Conservation (phyloP, 1,284 basidiomycete species). For the Boletus calvinii region DNA sequence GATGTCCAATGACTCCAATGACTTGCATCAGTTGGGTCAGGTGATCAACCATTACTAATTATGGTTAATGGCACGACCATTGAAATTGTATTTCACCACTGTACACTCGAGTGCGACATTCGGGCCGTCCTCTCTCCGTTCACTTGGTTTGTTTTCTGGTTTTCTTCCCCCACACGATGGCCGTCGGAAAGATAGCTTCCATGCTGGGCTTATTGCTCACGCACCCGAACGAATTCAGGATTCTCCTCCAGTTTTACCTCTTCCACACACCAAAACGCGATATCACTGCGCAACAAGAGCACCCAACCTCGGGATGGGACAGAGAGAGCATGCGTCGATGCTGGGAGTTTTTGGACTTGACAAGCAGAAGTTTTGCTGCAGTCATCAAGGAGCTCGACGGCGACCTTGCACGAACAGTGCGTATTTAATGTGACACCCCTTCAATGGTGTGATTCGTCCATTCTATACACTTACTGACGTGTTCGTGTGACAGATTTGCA, state of each 20-base stretch:
- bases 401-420: slow-evolving; percentile 86
- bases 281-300: slow-evolving; percentile 70
- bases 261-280: slow-evolving; percentile 81
- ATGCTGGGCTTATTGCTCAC: slow-evolving; percentile 66
- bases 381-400: slow-evolving; percentile 98
- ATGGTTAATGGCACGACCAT: slow-evolving; percentile 17
- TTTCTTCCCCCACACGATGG: slow-evolving; percentile 10
- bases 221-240: slow-evolving; percentile 77
- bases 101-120: background rate
- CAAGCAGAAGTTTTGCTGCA: slow-evolving; percentile 87
- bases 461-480: background rate
- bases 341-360: slow-evolving; percentile 89
- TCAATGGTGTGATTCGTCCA: background rate
- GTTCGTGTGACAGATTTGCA: slow-evolving; percentile 63
- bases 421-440: slow-evolving; percentile 34
- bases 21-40: slow-evolving; percentile 7
- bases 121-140: background rate
- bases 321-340: slow-evolving; percentile 83
- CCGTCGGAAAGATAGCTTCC: slow-evolving; percentile 29
- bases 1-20: no score
- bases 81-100: background rate
- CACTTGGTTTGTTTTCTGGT: background rate
- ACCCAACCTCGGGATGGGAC: slow-evolving; percentile 80
- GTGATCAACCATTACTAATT: slow-evolving; percentile 7
- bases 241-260: slow-evolving; percentile 74